Evolutionary conservation across 225 moss, liverwort and hornwort genomes (phyloP), one percentile per base, ranked within the genome.

Genomic region (Pleurozium schreberi): DNA sequence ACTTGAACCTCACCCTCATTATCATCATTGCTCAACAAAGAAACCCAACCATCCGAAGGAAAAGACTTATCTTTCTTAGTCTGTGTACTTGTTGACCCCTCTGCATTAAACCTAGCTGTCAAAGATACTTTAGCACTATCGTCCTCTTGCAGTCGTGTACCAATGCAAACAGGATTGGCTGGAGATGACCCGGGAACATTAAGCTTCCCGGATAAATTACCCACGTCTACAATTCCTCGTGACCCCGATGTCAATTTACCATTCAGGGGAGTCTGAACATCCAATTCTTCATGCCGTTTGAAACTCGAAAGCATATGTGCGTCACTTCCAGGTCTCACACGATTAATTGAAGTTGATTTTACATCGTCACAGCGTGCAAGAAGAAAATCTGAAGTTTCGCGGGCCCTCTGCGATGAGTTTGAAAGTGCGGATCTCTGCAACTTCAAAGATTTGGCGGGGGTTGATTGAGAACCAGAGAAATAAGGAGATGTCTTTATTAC

Each of bases 391-490:
- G 73, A 82, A 86, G 65, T 86, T 43, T 84, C 87, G 76, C 61
- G 66, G 83, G 79, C 36, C 42, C 67, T 60, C 92, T 85, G 91
- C 85, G 81, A 82, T 58, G 89, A 84, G 62, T 81, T 57, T 78
- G 76, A 23, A 90, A 64, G 42, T 65, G 89, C 64, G 61, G 85
- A 70, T 82, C 87, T 85, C 82, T 91, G 82, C 85, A 91, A 87
- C 92, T 89, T 92, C 62, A 91, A 89, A 52, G 91, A 87, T 82
- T 89, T 89, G 58, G 76, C 58, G 76, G 91, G 91, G 70, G 87
- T 49, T 80, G 89, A 81, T 42, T 89, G 87, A 82, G 90, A 81
- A 87, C 87, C 87, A 89, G 85, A 87, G 57, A 92, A 92, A 91
- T 92, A 92, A 84, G 89, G 92, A 69, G 92, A 92, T 38, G 50